These are phyloP conservation scores for Boletus sensibilis DNA, from an alignment of 768 basidiomycete genomes.

Conservation along the genomic window DNA sequence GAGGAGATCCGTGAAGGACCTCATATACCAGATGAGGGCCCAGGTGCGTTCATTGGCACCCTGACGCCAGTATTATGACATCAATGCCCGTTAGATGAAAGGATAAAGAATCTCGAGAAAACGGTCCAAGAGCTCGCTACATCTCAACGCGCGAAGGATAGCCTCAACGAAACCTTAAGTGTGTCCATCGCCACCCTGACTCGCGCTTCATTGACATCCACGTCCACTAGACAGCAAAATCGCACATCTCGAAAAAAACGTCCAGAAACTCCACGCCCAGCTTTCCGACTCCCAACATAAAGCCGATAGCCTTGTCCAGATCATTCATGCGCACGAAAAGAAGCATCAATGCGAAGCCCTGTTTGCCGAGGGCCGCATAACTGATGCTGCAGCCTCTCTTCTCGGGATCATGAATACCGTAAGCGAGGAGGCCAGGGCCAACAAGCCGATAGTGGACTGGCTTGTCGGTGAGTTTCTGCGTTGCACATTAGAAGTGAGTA, in stretches of 20 bases:
- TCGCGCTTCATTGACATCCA: background rate
- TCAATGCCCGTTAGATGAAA: too few species aligned
- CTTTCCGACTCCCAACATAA: background rate
- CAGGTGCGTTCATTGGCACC: too few species aligned
- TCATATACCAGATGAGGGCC: too few species aligned
- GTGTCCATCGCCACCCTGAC: background rate
- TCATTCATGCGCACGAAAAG: background rate
- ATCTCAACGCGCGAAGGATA: too few species aligned
- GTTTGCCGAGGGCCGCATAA: background rate
- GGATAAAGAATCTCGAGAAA: background rate
- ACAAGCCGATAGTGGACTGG: slow-evolving; percentile 1
- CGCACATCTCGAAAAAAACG: background rate
- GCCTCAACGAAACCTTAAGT: background rate
- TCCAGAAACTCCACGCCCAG: background rate
- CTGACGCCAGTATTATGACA: too few species aligned
- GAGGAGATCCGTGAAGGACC: too few species aligned
- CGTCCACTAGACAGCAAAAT: background rate
- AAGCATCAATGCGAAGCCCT: slow-evolving; percentile 5
- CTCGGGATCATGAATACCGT: background rate
- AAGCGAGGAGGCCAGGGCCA: background rate
- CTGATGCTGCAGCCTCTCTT: background rate
- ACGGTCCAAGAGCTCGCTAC: background rate
- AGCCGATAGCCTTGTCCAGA: background rate
- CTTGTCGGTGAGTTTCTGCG: background rate
- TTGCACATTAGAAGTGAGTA: rapidly evolving